Conservation (phyloP, 2,329 filamentous ascomycete genomes). For the Ophiostoma montium region DNA sequence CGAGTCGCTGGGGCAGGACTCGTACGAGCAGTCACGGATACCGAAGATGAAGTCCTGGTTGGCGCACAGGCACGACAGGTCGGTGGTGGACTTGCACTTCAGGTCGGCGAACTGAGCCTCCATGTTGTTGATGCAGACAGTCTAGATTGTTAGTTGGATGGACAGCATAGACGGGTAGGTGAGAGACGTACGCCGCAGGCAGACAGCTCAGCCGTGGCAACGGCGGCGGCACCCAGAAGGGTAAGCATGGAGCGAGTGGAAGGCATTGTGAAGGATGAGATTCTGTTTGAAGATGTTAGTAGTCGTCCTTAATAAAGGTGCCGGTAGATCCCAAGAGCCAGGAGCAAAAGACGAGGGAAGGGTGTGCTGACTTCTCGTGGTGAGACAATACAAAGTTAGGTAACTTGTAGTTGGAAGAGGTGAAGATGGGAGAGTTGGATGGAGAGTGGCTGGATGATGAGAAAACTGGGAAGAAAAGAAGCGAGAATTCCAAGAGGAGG, state of each 20-base stretch:
- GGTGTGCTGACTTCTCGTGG: background rate
- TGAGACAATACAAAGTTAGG: background rate
- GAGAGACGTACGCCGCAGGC: conserved; percentile 33
- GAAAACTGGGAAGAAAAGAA: background rate
- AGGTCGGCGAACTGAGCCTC: conserved; percentile 29
- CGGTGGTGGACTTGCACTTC: conserved; percentile 26
- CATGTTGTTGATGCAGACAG: conserved; percentile 37
- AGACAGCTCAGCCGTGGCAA: conserved; percentile 30
- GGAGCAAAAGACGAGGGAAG: background rate
- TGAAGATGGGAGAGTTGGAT: background rate
- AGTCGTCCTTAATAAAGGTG: conserved; percentile 1
- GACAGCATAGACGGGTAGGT: background rate
- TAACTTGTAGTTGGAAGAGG: background rate
- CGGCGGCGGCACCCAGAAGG: conserved; percentile 23
- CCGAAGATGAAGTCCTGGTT: conserved; percentile 34
- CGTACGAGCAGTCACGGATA: conserved; percentile 34
- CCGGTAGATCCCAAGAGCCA: background rate
- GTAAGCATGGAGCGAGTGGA: conserved; percentile 19
- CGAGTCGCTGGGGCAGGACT: conserved; percentile 24
- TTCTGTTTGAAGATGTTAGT: conserved; percentile 21
- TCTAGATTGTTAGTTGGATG: conserved; percentile 19
- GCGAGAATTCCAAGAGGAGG: background rate
- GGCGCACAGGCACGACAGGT: conserved; percentile 32
- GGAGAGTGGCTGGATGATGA: background rate
- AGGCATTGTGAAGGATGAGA: conserved; percentile 26